Base-by-base conservation (phyloP, 176 grass and related monocot species). In the Luzula sylvatica region DNA sequence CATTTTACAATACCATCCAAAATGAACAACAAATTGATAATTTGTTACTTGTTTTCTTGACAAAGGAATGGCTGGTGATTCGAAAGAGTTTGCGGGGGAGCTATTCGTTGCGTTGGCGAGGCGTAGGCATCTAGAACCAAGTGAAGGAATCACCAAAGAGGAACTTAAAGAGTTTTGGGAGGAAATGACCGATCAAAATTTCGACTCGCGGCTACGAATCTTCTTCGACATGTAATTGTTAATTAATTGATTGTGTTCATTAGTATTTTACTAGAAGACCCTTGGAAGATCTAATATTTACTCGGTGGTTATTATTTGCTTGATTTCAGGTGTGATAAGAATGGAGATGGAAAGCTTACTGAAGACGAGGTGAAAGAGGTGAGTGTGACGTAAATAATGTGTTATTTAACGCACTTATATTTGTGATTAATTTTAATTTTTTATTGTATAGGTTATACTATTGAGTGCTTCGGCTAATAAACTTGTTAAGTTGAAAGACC, bases 311-410 rank as follows among this genome's bases (percentile, higher is more conserved):
- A n/a, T 7, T 79, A 1, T 50, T 17, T 65, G 27, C 53, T 29
- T 19, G 8, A 5, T 53, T 23, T 46, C 58, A 98, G 93, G 93
- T 90, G 85, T 50, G 86, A 98, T 70, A 98, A 98, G 65, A 98
- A 92, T 30, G 93, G 93, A 27, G 93, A 98, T 66, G 78, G 93
- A 55, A 80, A 87, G 69, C 86, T 98, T 41, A 90, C 93, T 1
- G 93, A 87, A 59, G 86, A 98, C 56, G 93, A 92, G 52, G 93
- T 98, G 56, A 98, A 87, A 74, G 93, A 90, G 86, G 86, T 98
- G n/a, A 62, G 30, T 23, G 11, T 32, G 21, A 12, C 22, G 38
- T 19, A 13, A 39, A 23, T 15, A 46, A 35, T 35, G 30, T 57
- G 3, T 7, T 27, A 25, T 1, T 51, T 22, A 19, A 1, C 1